phyloP scores from a whole-genome alignment of 2,329 filamentous ascomycete species.

The Paradendryphiella salina region DNA sequence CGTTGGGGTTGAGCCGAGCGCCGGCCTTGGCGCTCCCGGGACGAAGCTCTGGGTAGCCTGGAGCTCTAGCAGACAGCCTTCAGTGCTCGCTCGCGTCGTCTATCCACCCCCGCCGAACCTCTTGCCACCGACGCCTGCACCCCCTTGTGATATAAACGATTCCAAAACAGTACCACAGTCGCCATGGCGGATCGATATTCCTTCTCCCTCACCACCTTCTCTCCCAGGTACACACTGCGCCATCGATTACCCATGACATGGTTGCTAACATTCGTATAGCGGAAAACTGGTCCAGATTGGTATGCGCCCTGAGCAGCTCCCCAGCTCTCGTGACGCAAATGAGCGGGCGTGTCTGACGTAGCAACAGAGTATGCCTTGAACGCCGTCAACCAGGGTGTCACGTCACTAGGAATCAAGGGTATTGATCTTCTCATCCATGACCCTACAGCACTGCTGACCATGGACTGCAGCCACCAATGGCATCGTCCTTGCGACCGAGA shows the following conservation, averaged over 20 bases:
- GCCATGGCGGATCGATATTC: slow-evolving; percentile 97
- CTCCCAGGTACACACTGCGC: slow-evolving; percentile 75
- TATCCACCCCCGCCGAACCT: slow-evolving; percentile 16
- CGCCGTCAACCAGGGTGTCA: slow-evolving; percentile 98
- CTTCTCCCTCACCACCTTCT: slow-evolving; percentile 99
- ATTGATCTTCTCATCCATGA: slow-evolving; percentile 23
- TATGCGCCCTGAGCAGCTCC: slow-evolving; percentile 48
- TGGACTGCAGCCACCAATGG: slow-evolving; percentile 82
- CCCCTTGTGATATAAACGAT: neutral
- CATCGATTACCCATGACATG: slow-evolving; percentile 30
- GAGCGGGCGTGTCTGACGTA: slow-evolving; percentile 20
- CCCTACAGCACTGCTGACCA: slow-evolving; percentile 9
- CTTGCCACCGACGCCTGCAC: slow-evolving; percentile 3
- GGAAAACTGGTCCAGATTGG: slow-evolving; percentile 99
- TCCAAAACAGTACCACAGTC: slow-evolving; percentile 11
- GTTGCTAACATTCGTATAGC: slow-evolving; percentile 61
- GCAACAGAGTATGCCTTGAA: slow-evolving; percentile 93
- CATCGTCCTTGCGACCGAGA: slow-evolving; percentile 97
- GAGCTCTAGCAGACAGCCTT: slow-evolving; percentile 38
- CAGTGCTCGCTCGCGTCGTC: slow-evolving; percentile 19
- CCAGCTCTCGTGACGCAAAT: neutral
- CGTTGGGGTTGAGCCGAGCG: slow-evolving; percentile 18
- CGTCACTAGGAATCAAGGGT: slow-evolving; percentile 98
- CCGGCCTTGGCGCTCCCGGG: slow-evolving; percentile 22
- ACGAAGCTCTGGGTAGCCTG: slow-evolving; percentile 37